Percentiles rank a stretch among this genome's conserved stretches.
Evolutionary conservation across 2,329 filamentous ascomycete species (phyloP).

Genomic region (Elsinoe fawcettii): DNA sequence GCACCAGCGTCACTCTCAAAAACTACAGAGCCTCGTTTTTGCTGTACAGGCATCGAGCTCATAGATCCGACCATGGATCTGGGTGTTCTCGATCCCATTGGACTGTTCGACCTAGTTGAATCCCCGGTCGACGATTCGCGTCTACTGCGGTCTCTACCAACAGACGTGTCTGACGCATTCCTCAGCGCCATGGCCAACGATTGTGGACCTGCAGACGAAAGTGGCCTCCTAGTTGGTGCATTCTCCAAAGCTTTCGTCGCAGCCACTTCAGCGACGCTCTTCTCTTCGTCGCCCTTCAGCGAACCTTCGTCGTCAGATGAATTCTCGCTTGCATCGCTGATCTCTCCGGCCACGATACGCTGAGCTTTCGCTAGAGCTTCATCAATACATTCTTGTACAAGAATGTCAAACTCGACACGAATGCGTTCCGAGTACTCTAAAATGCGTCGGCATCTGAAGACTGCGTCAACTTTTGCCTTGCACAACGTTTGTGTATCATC

Average conservation of each 20-base stretch:
- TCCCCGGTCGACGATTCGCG: conserved; percentile 56
- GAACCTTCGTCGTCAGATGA: conserved; percentile 17
- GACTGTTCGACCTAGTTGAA: conserved; percentile 82
- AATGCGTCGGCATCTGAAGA: conserved; percentile 83
- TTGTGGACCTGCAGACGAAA: conserved; percentile 42
- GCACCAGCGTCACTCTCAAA: conserved; percentile 76
- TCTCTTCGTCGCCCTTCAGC: conserved; percentile 23
- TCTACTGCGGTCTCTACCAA: conserved; percentile 32
- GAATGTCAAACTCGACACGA: conserved; percentile 80
- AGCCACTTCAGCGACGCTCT: conserved; percentile 20
- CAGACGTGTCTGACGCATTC: conserved; percentile 42
- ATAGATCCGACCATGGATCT: conserved; percentile 61
- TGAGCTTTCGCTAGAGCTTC: conserved; percentile 85
- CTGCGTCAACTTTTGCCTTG: conserved; percentile 83
- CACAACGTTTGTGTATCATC: conserved; percentile 80
- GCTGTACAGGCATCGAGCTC: conserved; percentile 54
- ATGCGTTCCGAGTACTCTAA: conserved; percentile 96
- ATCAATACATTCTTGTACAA: conserved; percentile 93
- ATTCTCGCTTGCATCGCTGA: conserved; percentile 62
- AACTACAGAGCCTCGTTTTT: conserved; percentile 60
- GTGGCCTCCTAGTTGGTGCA: neutral
- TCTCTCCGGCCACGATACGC: conserved; percentile 73
- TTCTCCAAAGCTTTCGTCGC: conserved; percentile 23
- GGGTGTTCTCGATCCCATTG: conserved; percentile 82
- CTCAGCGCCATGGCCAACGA: conserved; percentile 51